Conservation (phyloP, 441 rosid species). For the Aleurites moluccanus region DNA sequence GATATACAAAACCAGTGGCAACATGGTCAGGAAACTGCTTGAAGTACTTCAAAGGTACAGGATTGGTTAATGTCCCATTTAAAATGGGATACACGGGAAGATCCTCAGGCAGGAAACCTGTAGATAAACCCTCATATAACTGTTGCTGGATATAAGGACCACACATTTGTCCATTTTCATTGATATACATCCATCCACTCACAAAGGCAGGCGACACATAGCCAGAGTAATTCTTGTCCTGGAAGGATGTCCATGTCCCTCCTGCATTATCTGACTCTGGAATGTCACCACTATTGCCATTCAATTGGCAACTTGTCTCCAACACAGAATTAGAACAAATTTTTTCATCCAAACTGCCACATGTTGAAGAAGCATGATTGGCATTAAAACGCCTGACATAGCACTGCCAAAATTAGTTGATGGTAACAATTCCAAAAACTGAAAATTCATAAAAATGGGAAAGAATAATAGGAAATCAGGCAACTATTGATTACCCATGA, state of each 20-base stretch:
- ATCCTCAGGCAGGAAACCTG: conserved; percentile 87
- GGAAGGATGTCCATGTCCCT: conserved; percentile 39
- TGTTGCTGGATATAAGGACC: conserved; percentile 95
- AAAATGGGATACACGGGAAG: conserved; percentile 82
- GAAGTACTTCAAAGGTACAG: conserved; percentile 86
- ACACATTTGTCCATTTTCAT: conserved; percentile 87
- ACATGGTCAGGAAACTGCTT: conserved; percentile 91
- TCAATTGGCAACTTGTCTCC: conserved; percentile 62
- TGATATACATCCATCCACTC: conserved; percentile 87
- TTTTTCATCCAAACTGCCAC: conserved; percentile 41
- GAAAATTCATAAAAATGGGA: not conserved
- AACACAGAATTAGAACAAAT: conserved; percentile 37
- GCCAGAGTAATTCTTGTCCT: conserved; percentile 43
- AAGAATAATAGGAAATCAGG: not conserved
- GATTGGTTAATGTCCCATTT: conserved; percentile 58
- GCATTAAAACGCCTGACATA: conserved; percentile 36
- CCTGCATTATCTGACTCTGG: conserved; percentile 47
- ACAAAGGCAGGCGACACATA: conserved; percentile 44
- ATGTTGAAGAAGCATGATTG: conserved; percentile 35
- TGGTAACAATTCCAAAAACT: not conserved
- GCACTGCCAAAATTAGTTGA: conserved; percentile 17
- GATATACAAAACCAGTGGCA: conserved; percentile 74
- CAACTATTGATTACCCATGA: conserved; percentile 35
- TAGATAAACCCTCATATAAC: conserved; percentile 70
- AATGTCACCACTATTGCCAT: conserved; percentile 54